Base-by-base conservation (phyloP, 768 basidiomycete genomes). In the Pilatotrama ljubarskyi region DNA sequence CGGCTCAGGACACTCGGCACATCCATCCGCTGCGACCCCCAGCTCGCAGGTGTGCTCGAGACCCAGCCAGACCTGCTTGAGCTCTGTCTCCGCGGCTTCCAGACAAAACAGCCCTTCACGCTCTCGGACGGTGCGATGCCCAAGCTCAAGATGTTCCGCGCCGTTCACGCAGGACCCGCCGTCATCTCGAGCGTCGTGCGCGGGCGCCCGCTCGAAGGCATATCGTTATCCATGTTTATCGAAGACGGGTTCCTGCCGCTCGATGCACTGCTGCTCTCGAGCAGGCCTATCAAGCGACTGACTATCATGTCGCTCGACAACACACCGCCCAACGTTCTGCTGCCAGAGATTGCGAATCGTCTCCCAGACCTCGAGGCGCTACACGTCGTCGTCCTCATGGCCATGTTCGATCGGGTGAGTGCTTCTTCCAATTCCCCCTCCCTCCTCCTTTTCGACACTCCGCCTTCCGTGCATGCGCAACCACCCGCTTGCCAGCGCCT, bases 281-380 rank as follows among this genome's bases (percentile, higher is more conserved):
- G 77, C 0, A 66, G 60, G 10, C 73, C 80, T 0, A 66, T 86
- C 55, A 74, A 70, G 51, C 76, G 83, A 62, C 72, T 87, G 38
- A 88, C 83, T 24, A 73, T 86, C 25, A 82, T 86, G 73, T 81
- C 81, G 38, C 82, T 87, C 49, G 85, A 86, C 61, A 72, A 78
- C 3, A 67, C 71, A 1, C 61, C 78, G 0, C 81, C 81, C 13
- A 68, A 72, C 1, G 71, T 74, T 51, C 71, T 87, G 51, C 70
- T 88, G 22, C 62, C 73, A 2, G 79, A 82, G 49, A 74, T 88
- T 3, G 76, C 82, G 10, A 59, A 64, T 43, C 76, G 82, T 5
- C 73, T 86, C 5, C 78, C 80, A 0, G 52, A 74, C 35, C 72
- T 88, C 48, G 84, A 88, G 67, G 84, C 85, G 1, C 69, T 88